Evolutionary conservation across 768 basidiomycete genomes (phyloP), one percentile per base, ranked within the genome.

Genomic region (Hericium alpestre): DNA sequence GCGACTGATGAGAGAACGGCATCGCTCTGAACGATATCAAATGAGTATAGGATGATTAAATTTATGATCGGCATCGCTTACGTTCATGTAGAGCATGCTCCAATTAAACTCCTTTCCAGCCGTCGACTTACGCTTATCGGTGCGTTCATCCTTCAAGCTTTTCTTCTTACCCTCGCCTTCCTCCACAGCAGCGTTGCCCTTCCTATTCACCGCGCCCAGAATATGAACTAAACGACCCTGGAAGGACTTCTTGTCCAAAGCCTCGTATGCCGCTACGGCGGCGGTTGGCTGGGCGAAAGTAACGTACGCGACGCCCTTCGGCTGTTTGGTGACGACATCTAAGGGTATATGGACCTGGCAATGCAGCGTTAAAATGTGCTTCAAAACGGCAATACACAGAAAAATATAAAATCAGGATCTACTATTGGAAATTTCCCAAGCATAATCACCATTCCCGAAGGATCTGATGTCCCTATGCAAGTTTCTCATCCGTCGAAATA

Each of bases 51-150:
- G 52, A 52, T 38, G 65, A 55, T 25, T 25, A 5, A 25, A 23
- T 65, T 60, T 46, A 54, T 52, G 56, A 63, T 52, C 49, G 25
- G 56, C 54, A 49, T 22, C 47, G 51, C 59, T 61, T 74, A 96
- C 95, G 76, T 97, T 98, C 91, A 97, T 93, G 67, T 93, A 97
- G 56, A 98, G 68, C 79, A 93, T 87, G 54, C 86, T 83, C 93
- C 92, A 95, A 69, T 91, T 92, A 66, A 93, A 93, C 56, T 87
- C 87, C 60, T 84, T 84, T 37, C 86, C 85, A 15, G 87, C 84
- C 38, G 67, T 72, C 11, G 79, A 74, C 68, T 86, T 93, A 57
- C 82, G 76, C 65, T 86, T 83, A 38, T 77, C 76, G 20, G 76
- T 71, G 32, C 69, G 67, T 52, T 79, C 80, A 55, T 83, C 83